Conservation (phyloP, 495 filamentous ascomycete genomes). For the Geoglossum glabrum region DNA sequence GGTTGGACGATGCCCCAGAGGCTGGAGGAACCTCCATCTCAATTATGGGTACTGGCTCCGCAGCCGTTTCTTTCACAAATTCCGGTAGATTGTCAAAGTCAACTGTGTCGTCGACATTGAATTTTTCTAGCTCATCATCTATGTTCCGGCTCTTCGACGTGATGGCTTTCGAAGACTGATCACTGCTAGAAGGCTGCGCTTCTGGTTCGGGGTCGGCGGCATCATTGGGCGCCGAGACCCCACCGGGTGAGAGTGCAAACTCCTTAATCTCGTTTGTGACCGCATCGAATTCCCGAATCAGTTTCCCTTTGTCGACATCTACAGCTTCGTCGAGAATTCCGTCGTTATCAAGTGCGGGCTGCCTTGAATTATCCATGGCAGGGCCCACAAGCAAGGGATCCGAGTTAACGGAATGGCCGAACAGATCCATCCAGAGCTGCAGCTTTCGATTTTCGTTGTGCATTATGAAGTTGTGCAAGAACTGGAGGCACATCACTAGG, state of each 20-base stretch:
- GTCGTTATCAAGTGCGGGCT: not conserved
- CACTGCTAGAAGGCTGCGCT: not conserved
- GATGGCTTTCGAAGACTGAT: not conserved
- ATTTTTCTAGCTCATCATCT: too few relatives aligned
- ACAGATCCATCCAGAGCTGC: constrained; percentile 73
- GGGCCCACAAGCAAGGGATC: constrained; percentile 15
- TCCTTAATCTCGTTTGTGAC: not conserved
- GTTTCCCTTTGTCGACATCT: not conserved
- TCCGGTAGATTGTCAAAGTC: too few relatives aligned
- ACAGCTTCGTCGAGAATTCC: not conserved
- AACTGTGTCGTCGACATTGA: not conserved
- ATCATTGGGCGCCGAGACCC: not conserved
- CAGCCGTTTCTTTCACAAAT: not conserved
- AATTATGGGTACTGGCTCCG: constrained; percentile 12
- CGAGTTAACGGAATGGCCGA: constrained; percentile 40
- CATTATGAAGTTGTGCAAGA: constrained; percentile 79
- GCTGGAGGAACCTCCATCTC: constrained; percentile 23
- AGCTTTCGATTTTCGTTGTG: constrained; percentile 84
- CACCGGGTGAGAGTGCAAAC: not conserved
- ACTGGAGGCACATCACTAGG: constrained; percentile 72
- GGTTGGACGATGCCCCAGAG: constrained; percentile 24
- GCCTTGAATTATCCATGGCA: not conserved
- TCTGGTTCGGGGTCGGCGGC: not conserved
- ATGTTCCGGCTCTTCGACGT: not conserved
- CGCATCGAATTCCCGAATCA: not conserved